Conservation (phyloP, 371 early-diverging fungal genomes). For the Apophysomyces elegans region DNA sequence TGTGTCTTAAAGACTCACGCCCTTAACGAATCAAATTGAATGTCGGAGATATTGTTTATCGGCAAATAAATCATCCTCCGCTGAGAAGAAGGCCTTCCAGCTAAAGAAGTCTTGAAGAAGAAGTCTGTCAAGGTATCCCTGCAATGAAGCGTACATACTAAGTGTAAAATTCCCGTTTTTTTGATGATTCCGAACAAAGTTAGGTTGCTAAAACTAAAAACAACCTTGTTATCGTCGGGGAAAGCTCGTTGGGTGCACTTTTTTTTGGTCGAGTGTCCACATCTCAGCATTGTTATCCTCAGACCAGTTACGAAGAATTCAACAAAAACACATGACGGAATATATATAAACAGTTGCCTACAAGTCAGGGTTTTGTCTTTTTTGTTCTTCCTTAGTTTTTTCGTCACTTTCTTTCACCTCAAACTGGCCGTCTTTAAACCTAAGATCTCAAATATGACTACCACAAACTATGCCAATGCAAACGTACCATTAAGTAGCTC, state of each 20-base stretch:
- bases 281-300: constrained; percentile 11
- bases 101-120: constrained; percentile 9
- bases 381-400: constrained; percentile 4
- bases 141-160: background rate
- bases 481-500: constrained; percentile 4
- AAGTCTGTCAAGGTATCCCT: background rate
- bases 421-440: constrained; percentile 15
- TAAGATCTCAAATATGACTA: background rate
- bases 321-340: constrained; percentile 11
- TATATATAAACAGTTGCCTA: constrained; percentile 1
- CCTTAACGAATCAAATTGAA: background rate
- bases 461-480: constrained; percentile 1
- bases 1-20: background rate
- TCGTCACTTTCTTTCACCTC: background rate
- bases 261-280: constrained; percentile 4
- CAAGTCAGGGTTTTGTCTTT: background rate
- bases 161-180: background rate
- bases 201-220: background rate
- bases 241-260: constrained; percentile 5
- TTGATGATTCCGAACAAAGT: constrained; percentile 6
- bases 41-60: background rate
- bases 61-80: constrained; percentile 2
- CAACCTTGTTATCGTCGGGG: constrained; percentile 10
- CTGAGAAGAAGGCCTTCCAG: background rate
- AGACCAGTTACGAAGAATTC: constrained; percentile 8